A percentile compares a stretch with the other conserved stretches of the same genome.
Conservation (phyloP, 352 stramenopile species). For the Globisporangium orthogonon region DNA sequence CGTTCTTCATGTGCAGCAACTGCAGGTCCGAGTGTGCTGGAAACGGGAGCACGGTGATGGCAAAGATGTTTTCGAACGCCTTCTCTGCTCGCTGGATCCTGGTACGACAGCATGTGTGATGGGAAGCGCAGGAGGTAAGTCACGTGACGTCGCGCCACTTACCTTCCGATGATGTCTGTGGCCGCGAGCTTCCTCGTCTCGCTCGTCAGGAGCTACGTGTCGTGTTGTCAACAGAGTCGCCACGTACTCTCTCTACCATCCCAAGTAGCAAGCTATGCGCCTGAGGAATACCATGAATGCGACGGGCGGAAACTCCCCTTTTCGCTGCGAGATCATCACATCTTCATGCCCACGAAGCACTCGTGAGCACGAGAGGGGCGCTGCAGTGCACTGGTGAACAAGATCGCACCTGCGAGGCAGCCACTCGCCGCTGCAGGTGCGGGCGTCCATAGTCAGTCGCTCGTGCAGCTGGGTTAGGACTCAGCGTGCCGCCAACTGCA, state of each 20-base stretch:
- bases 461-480: neutral
- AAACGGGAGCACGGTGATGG: conserved; percentile 39
- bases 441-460: neutral
- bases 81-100: conserved; percentile 55
- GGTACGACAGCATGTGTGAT: neutral
- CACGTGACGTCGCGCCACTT: neutral
- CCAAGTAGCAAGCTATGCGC: neutral
- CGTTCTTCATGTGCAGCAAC: conserved; percentile 27
- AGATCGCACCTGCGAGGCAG: neutral
- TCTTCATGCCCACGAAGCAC: conserved; percentile 19
- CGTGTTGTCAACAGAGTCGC: neutral
- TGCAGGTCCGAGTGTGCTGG: conserved; percentile 41
- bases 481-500: neutral
- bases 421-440: neutral
- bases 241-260: neutral
- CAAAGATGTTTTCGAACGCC: conserved; percentile 49
- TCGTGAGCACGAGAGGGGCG: too few species aligned
- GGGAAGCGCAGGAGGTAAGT: neutral
- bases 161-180: conserved; percentile 42
- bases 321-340: conserved; percentile 73
- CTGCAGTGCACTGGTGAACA: too few species aligned
- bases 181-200: conserved; percentile 31
- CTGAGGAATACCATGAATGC: conserved; percentile 49
- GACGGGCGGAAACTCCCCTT: conserved; percentile 55
- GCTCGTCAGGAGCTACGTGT: conserved; percentile 6